Percentiles rank a stretch among this genome's conserved stretches.
phyloP scores from a whole-genome alignment of 2,329 filamentous ascomycete species.

The Clonostachys byssicola region DNA sequence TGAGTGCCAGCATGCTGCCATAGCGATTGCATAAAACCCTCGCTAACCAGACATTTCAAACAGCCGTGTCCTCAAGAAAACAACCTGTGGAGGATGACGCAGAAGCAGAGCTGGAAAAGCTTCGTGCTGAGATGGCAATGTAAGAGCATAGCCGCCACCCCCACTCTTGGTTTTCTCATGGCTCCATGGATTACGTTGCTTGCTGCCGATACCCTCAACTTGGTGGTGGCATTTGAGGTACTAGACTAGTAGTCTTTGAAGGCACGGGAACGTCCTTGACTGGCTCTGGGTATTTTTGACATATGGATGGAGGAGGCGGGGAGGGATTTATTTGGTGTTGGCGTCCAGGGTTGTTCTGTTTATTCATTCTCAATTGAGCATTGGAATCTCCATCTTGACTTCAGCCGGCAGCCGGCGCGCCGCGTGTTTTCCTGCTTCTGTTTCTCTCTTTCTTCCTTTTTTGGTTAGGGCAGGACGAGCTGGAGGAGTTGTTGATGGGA shows the following conservation, averaged over 20 bases:
- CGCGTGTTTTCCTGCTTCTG: no score
- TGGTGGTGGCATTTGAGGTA: no score
- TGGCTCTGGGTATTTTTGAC: no score
- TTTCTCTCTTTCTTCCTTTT: no score
- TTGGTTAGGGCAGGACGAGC: no score
- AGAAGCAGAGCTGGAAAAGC: slow-evolving; percentile 86
- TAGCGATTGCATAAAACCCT: not conserved
- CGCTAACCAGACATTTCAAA: not conserved
- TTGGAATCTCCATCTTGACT: not conserved
- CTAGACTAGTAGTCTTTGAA: no score
- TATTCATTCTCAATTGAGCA: not conserved
- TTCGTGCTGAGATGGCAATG: slow-evolving; percentile 98
- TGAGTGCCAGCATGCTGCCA: slow-evolving; percentile 41
- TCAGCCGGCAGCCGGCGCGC: not conserved
- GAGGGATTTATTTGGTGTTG: slow-evolving; percentile 2
- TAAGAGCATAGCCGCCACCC: slow-evolving; percentile 30
- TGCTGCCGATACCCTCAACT: no score
- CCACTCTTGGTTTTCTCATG: no score
- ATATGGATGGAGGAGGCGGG: no score
- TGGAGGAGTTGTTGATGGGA: no score
- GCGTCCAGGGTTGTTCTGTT: slow-evolving; percentile 1
- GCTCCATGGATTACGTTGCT: no score
- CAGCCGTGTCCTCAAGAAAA: slow-evolving; percentile 25
- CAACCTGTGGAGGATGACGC: slow-evolving; percentile 78
- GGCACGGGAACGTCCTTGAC: no score